Conservation (phyloP, 345 rosid genomes). For the Corymbia maculata region DNA sequence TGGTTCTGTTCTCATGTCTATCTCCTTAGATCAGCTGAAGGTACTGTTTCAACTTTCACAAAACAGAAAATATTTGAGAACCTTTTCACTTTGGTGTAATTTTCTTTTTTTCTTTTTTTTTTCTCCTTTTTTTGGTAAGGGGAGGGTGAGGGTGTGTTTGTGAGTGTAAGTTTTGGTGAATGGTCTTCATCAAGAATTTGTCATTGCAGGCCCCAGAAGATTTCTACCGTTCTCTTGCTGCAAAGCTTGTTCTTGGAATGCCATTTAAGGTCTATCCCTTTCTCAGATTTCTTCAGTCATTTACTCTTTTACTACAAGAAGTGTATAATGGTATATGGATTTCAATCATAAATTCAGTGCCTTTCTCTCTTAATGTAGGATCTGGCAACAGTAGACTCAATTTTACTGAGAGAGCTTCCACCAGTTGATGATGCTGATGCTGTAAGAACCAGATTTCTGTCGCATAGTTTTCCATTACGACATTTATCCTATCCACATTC, state of each 20-base stretch:
- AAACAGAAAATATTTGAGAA: not conserved
- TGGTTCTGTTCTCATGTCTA: conserved; percentile 90
- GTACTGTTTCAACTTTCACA: conserved; percentile 12
- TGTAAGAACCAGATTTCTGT: conserved; percentile 38
- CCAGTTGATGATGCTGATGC: conserved; percentile 73
- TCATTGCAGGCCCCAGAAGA: conserved; percentile 64
- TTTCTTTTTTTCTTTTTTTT: not conserved
- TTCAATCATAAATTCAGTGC: not conserved
- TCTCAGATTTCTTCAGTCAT: not conserved
- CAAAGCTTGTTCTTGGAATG: conserved; percentile 90
- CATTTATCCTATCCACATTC: not conserved
- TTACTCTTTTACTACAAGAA: not conserved
- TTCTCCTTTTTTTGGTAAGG: not conserved
- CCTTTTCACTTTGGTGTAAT: not conserved
- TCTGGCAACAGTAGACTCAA: conserved; percentile 89
- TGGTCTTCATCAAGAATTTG: not conserved
- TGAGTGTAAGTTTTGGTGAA: not conserved
- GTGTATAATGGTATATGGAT: not conserved
- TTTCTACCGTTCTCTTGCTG: conserved; percentile 84
- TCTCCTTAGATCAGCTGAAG: conserved; percentile 78
- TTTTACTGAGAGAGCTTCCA: conserved; percentile 81
- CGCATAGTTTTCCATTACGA: not conserved
- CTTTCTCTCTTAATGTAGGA: conserved; percentile 39
- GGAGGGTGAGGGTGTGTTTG: not conserved
- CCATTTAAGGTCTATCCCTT: conserved; percentile 76